Evolutionary conservation across 2,329 filamentous ascomycete species (phyloP), one percentile per base, ranked within the genome.

Genomic region (Tolypocladium sp.): DNA sequence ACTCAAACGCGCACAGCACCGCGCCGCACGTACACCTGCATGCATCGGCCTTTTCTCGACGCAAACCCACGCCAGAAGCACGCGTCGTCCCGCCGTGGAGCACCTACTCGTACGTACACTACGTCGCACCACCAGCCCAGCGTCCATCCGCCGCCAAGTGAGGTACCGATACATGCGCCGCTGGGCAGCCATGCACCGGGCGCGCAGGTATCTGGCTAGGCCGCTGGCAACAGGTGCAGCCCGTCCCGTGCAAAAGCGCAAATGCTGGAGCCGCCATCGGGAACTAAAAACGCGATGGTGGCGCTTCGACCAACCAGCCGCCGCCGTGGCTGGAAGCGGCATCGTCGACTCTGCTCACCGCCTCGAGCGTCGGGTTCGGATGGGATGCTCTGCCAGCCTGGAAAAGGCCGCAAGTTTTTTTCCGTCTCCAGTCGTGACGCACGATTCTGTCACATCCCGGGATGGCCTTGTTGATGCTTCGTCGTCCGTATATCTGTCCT

Each of bases 121-220:
- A n/a, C n/a, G n/a, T n/a, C n/a, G n/a, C n/a, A n/a, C n/a, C n/a
- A n/a, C n/a, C n/a, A n/a, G n/a, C n/a, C n/a, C 56, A 22, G 30
- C 44, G 44, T 20, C 22, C 25, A 12, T 15, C 22, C 25, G 35
- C 25, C 27, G 3, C 27, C 17, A 4, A 1, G 38, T 58, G 59
- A 58, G 58, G 64, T 65, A 62, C 58, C 49, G 59, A 59, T 73
- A 74, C 73, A 67, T 68, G 64, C 52, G 64, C 38, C 54, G 62
- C 72, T 73, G 71, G 71, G 71, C 69, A 74, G 70, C 71, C 59
- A 73, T 70, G 69, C 71, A 60, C 71, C 66, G 65, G 58, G 65
- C 46, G 66, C 63, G 62, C 61, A 65, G 61, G 65, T 70, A 69
- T 42, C 46, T 30, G 30, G 27, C 9, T 20, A 38, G 13, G 44